These are phyloP conservation scores for Xylaria cubensis DNA, from an alignment of 495 filamentous ascomycete species.

Conservation along the genomic window DNA sequence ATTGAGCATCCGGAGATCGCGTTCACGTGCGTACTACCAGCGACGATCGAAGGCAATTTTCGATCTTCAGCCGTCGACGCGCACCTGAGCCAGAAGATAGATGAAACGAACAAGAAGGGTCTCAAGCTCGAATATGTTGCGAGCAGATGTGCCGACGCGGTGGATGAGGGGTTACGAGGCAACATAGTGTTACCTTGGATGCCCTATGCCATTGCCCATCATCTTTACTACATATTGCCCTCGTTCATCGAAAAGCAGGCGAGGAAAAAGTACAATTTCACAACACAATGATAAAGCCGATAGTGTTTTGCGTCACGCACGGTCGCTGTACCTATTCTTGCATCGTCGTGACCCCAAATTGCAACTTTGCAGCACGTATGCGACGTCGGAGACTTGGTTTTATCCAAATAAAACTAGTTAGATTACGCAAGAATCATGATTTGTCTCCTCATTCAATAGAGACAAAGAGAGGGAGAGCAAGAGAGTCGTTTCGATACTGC, in stretches of 20 bases:
- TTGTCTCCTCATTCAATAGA: neutral
- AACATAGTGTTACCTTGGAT: constrained; percentile 40
- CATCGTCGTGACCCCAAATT: constrained; percentile 14
- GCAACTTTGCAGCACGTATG: neutral
- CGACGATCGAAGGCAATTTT: constrained; percentile 42
- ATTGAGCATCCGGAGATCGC: constrained; percentile 41
- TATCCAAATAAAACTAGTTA: neutral
- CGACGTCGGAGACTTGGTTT: neutral
- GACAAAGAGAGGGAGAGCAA: neutral
- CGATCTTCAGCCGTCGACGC: constrained; percentile 41
- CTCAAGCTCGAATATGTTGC: constrained; percentile 40
- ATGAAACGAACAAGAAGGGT: constrained; percentile 33
- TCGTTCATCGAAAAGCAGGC: constrained; percentile 38
- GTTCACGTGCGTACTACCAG: constrained; percentile 37
- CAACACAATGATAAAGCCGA: neutral
- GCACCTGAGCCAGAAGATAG: constrained; percentile 17
- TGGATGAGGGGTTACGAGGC: constrained; percentile 34
- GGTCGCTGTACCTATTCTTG: neutral
- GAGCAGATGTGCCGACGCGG: constrained; percentile 33
- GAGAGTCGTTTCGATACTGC: neutral
- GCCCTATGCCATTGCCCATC: constrained; percentile 40
- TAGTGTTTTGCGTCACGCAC: neutral
- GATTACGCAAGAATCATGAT: neutral
- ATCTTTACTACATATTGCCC: constrained; percentile 41
- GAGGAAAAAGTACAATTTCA: constrained; percentile 42